Evolutionary conservation across 768 basidiomycete genomes (phyloP).

Genomic region (Tricholoma furcatifolium): DNA sequence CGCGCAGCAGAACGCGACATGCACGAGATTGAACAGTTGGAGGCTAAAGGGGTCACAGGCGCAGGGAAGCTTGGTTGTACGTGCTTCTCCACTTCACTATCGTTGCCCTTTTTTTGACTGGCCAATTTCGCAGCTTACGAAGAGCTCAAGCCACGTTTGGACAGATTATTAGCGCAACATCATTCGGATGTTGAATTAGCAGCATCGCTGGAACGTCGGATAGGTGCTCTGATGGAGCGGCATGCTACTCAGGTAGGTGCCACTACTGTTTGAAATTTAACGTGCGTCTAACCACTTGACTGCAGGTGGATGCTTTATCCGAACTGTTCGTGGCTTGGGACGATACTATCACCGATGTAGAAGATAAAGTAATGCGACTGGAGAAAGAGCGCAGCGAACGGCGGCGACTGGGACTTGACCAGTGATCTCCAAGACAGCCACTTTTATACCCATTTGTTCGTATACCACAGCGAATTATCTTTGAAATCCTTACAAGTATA

Average conservation of each 20-base stretch:
- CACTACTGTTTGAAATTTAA: background rate
- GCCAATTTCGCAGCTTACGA: conserved; percentile 51
- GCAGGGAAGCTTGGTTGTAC: conserved; percentile 71
- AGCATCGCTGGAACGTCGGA: conserved; percentile 60
- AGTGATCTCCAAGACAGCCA: conserved; percentile 4
- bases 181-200: conserved; percentile 59
- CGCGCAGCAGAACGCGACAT: conserved; percentile 81
- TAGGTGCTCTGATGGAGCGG: conserved; percentile 61
- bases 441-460: conserved; percentile 2
- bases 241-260: conserved; percentile 68
- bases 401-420: conserved; percentile 58
- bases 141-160: conserved; percentile 65
- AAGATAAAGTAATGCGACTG: conserved; percentile 53
- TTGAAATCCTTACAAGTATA: background rate
- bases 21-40: conserved; percentile 70
- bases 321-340: conserved; percentile 88
- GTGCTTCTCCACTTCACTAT: conserved; percentile 22
- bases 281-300: background rate
- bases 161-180: conserved; percentile 53
- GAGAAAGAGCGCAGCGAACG: conserved; percentile 64
- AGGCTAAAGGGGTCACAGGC: conserved; percentile 66
- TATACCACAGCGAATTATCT: conserved; percentile 4
- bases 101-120: background rate
- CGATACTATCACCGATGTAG: conserved; percentile 66
- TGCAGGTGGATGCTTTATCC: conserved; percentile 75